Base-by-base conservation (phyloP, 2,329 filamentous ascomycete genomes). In the Seiridium unicorne region DNA sequence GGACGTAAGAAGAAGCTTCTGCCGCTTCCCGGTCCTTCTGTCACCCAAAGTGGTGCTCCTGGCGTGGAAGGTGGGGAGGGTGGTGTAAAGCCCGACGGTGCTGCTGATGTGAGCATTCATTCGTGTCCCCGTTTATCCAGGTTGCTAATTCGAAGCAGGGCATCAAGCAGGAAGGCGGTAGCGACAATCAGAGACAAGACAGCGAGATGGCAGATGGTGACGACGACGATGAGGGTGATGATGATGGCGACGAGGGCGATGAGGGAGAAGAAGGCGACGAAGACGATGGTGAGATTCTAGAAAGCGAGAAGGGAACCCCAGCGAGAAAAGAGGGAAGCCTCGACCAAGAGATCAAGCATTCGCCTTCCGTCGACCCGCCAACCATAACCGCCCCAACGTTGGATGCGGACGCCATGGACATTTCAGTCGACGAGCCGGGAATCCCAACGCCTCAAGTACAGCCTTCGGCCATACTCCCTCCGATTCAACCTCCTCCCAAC, bases 1-100 rank as follows among this genome's bases (percentile, higher is more conserved):
- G 91, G 91, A 13, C 84, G 87, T 63, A 94, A 89, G 81, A 93
- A 90, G 83, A 92, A 89, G 72, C 3, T 42, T 13, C 71, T 79
- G 66, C 76, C 76, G 13, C 62, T 77, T 10, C 75, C 76, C 1
- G 68, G 72, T 9, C 68, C 64, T 63, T 59, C 65, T 1, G 63
- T 73, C 32, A 73, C 69, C 3, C 73, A 77, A 66, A 48, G 74
- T 60, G 34, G 76, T 62, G 73, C 71, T 40, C 62, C 72, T 32
- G 74, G 76, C 38, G 71, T 73, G 36, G 73, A 72, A 31, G 80
- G 77, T 36, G 73, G 73, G 32, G 67, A 75, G 2, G 70, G 76
- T 64, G 69, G 74, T n/a, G 65, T 75, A 32, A 78, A 76, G 61
- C 64, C 73, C 3, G 77, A 77, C 53, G 71, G 68, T 32, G 65